These are phyloP conservation scores for Penicillium salamii DNA, from an alignment of 495 filamentous ascomycete species.

Conservation along the genomic window DNA sequence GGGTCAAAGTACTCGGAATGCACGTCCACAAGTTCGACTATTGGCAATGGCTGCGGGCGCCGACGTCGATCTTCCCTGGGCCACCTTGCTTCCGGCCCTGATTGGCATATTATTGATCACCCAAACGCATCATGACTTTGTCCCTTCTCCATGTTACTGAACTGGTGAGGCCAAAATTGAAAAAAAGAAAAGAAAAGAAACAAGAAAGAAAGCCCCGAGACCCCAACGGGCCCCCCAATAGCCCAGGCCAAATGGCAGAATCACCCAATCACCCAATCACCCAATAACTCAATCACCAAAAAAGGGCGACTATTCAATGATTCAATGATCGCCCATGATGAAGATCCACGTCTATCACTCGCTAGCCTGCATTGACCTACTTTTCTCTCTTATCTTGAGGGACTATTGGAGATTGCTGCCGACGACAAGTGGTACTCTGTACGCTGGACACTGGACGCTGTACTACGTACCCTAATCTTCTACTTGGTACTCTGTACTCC, in stretches of 20 bases:
- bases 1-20: no score
- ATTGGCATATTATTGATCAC: slow-evolving; percentile 31
- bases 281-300: no score
- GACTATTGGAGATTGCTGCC: no score
- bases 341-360: slow-evolving; percentile 46
- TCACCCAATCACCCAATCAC: no score
- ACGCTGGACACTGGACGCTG: no score
- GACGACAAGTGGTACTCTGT: no score
- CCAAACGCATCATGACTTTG: no score
- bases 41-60: slow-evolving; percentile 44
- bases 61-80: slow-evolving; percentile 33
- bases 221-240: no score
- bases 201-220: no score
- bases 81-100: slow-evolving; percentile 29
- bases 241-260: slow-evolving; percentile 8
- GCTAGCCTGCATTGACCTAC: slow-evolving; percentile 41
- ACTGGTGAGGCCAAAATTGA: background rate
- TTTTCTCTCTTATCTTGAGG: no score
- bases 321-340: slow-evolving; percentile 37
- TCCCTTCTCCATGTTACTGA: no score
- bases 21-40: slow-evolving; percentile 24
- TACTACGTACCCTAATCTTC: no score
- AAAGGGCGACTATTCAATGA: slow-evolving; percentile 1
- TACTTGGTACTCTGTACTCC: background rate
- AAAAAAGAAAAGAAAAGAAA: slow-evolving; percentile 4